These are phyloP conservation scores for Pythium folliculosum DNA, from an alignment of 352 stramenopile species.

Conservation along the genomic window DNA sequence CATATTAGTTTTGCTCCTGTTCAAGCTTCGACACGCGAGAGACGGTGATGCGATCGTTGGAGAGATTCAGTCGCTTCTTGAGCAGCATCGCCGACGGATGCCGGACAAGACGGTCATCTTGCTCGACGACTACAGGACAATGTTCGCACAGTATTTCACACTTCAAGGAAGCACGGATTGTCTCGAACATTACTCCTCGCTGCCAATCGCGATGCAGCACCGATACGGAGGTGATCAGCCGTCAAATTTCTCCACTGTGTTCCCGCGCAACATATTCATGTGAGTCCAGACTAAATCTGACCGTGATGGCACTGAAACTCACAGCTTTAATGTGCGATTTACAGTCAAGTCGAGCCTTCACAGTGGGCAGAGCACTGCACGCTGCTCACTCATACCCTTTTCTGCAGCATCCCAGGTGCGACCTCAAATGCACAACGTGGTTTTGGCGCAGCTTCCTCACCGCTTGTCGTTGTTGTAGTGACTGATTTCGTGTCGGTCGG, in stretches of 20 bases:
- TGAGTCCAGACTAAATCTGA: conserved; percentile 10
- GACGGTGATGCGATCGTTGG: not conserved
- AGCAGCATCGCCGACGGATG: conserved; percentile 24
- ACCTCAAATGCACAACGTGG: not conserved
- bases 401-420: conserved; percentile 76
- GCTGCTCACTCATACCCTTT: conserved; percentile 76
- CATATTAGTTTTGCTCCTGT: conserved; percentile 57
- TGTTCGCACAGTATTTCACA: conserved; percentile 59
- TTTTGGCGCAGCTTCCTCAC: not conserved
- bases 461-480: conserved; percentile 35
- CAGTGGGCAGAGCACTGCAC: conserved; percentile 79
- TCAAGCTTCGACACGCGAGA: conserved; percentile 39
- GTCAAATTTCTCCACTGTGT: conserved; percentile 12
- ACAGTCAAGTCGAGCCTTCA: conserved; percentile 56
- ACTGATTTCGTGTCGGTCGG: conserved; percentile 65
- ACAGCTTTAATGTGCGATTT: not conserved
- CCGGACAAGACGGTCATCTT: conserved; percentile 32
- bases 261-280: conserved; percentile 31
- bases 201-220: conserved; percentile 20
- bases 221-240: conserved; percentile 17
- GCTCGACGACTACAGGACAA: conserved; percentile 51
- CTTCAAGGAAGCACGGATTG: conserved; percentile 40
- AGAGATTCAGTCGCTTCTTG: conserved; percentile 42
- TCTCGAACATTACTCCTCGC: conserved; percentile 19
- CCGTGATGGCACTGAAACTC: not conserved